Base-by-base conservation (phyloP, 2,329 filamentous ascomycete species). In the Xylogone sp. region DNA sequence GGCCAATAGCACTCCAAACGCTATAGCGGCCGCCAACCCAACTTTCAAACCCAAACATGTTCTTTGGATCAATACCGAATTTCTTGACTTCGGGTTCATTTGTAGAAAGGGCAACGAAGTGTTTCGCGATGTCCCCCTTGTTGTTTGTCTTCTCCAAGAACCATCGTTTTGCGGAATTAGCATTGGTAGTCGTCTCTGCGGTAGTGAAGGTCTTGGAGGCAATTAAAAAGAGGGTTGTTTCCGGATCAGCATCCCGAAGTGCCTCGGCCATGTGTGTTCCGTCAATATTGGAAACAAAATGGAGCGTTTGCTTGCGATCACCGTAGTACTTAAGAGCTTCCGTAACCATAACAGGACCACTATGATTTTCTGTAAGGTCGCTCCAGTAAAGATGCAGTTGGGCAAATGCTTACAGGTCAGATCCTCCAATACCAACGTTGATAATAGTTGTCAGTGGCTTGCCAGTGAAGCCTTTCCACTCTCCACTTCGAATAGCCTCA, bases 121-220 rank as follows among this genome's bases (percentile, higher is more conserved):
- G 94, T 82, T 97, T 99, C 62, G 94, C 90, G 62, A 99, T 95
- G 22, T 96, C 87, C 55, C 81, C 84, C 84, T 94, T 75, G 81
- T 87, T 71, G 69, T 71, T 79, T 1, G 82, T 84, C 75, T 86
- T 84, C 75, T 95, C 80, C 61, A 97, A 81, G 84, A 99, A 99
- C 94, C 94, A 99, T 48, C 80, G 74, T 83, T 99, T 99, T 58
- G 94, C 94, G 24, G 90, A 91, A 79, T 96, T 97, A 72, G 94
- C 94, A 70, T 99, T 99, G 64, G 93, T 97, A 54, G 81, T 87
- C 46, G 94, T 99, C 82, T 99, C 94, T 53, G 94, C 94, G 9
- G 94, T 99, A 57, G 94, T 99, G 75, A 99, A 99, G 57, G 94
- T 99, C 86, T 99, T 99, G 73, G 93, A 97, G 52, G 94, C 94